Conservation (phyloP, 148 eudicot species). For the Tetragonia tetragonoides region DNA sequence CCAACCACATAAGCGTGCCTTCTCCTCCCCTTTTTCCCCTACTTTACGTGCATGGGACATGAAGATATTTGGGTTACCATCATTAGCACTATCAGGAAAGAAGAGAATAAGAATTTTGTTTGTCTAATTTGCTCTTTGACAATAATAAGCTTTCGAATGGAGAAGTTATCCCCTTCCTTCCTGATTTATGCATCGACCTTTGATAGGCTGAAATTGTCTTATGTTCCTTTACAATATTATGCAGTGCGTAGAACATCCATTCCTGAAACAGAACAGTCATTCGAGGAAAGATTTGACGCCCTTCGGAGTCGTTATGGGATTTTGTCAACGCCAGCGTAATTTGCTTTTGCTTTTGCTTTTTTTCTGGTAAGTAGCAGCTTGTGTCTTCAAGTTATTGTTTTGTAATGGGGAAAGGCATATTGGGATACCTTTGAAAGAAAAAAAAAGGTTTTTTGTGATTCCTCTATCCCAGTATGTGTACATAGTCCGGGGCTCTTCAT, state of each 20-base stretch:
- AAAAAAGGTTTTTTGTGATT: background rate
- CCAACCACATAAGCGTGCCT: background rate
- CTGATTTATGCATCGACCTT: background rate
- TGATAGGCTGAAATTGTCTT: background rate
- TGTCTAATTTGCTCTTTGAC: too few species aligned
- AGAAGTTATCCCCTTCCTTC: too few species aligned
- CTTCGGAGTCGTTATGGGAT: constrained; percentile 59
- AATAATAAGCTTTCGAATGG: too few species aligned
- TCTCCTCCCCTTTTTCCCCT: background rate
- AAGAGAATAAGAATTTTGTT: too few species aligned
- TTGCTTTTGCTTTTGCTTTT: constrained; percentile 1
- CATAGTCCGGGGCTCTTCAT: too few species aligned
- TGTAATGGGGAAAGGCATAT: background rate
- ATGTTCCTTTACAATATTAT: background rate
- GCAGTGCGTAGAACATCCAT: constrained; percentile 69
- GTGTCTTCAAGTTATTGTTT: background rate
- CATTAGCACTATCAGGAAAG: too few species aligned
- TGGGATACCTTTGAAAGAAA: background rate
- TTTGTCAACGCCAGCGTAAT: constrained; percentile 28
- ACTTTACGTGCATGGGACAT: background rate
- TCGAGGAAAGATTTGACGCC: constrained; percentile 55
- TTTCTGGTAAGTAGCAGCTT: constrained; percentile 19
- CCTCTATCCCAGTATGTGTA: background rate
- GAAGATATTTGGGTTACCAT: background rate
- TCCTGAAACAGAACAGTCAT: constrained; percentile 57